Percentiles rank a stretch among this genome's conserved stretches.
Conservation (phyloP, 306 rosid genomes). For the Sophora flavescens region DNA sequence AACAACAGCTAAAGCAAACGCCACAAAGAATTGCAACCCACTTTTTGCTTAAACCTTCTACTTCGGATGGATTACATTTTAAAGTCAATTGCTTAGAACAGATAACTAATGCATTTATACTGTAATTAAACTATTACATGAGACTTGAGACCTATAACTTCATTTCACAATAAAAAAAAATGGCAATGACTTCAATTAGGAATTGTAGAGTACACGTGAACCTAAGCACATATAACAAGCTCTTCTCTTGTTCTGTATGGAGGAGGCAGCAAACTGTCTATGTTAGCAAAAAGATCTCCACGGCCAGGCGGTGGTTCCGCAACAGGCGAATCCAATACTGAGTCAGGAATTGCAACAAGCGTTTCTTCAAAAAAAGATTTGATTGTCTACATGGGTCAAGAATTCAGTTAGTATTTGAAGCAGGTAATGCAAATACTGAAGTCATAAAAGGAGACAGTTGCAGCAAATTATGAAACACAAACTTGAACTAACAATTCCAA, state of each 20-base stretch:
- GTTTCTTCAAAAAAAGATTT: constrained; percentile 90
- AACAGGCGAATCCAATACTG: constrained; percentile 76
- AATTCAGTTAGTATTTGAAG: constrained; percentile 46
- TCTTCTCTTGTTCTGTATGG: constrained; percentile 63
- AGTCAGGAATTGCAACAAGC: constrained; percentile 82
- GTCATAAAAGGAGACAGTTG: constrained; percentile 14
- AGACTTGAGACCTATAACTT: constrained; percentile 3
- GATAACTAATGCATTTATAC: not conserved
- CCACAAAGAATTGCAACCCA: constrained; percentile 23
- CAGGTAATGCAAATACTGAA: constrained; percentile 31
- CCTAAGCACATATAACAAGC: constrained; percentile 58
- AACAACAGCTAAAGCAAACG: constrained; percentile 23
- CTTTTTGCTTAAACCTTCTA: not conserved
- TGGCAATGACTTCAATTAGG: constrained; percentile 27
- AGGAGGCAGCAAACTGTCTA: constrained; percentile 70
- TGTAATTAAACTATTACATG: constrained; percentile 26
- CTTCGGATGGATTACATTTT: constrained; percentile 33
- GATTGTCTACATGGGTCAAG: constrained; percentile 68
- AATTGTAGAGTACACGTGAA: constrained; percentile 33
- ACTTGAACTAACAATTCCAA: constrained; percentile 12
- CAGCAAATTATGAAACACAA: constrained; percentile 29
- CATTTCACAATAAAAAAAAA: constrained; percentile 32
- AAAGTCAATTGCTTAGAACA: constrained; percentile 32
- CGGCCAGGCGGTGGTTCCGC: constrained; percentile 58
- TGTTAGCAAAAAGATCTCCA: constrained; percentile 65